These are phyloP conservation scores for Moricandia arvensis DNA, from an alignment of 345 rosid genomes.

Conservation along the genomic window DNA sequence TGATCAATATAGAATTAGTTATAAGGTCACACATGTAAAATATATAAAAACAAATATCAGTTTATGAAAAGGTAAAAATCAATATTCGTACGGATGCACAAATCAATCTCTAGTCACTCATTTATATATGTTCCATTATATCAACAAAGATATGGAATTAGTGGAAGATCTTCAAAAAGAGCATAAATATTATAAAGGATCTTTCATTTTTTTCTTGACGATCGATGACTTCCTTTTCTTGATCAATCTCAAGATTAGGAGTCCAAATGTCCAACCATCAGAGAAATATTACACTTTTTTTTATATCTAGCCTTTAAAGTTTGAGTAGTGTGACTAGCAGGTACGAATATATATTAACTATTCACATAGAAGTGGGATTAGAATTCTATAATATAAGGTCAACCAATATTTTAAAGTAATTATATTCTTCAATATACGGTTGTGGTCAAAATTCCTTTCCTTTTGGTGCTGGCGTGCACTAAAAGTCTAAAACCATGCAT, in stretches of 20 bases:
- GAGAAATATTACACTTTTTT: slow-evolving; percentile 11
- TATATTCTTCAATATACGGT: too few species aligned
- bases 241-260: slow-evolving; percentile 16
- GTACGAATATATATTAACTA: slow-evolving; percentile 21
- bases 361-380: slow-evolving; percentile 20
- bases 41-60: too few species aligned
- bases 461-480: slow-evolving; percentile 17
- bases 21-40: too few species aligned
- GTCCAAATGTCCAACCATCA: slow-evolving; percentile 3
- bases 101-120: too few species aligned
- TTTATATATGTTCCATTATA: slow-evolving; percentile 20
- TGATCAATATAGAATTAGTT: too few species aligned
- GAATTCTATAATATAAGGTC: slow-evolving; percentile 18
- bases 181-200: background rate
- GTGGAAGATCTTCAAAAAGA: background rate
- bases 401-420: too few species aligned
- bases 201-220: background rate
- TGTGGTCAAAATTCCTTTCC: too few species aligned
- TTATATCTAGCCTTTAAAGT: background rate
- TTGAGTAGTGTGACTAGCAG: slow-evolving; percentile 8
- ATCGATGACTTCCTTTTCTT: background rate
- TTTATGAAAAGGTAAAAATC: too few species aligned
- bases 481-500: slow-evolving; percentile 23
- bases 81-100: too few species aligned
- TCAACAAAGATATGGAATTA: background rate